Base-by-base conservation (phyloP, 164 flowering plant species). In the Annona cherimola region DNA sequence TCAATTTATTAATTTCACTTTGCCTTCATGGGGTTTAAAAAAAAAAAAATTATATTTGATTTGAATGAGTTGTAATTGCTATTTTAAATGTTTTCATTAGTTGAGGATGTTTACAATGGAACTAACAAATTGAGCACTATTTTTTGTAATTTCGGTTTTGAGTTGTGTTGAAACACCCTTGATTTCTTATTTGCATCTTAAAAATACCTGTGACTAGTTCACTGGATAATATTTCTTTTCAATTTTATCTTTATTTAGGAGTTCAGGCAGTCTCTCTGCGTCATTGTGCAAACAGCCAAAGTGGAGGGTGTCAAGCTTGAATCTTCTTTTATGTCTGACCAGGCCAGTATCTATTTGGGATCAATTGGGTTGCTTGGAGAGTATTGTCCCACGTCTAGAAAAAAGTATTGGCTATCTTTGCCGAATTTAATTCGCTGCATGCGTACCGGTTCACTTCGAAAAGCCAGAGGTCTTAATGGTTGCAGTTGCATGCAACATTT, bases 261-360 rank as follows among this genome's bases (percentile, higher is more conserved):
- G 19, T 18, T 60, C 19, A 5, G 19, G 20, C 16, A 26, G 63
- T 60, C 35, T 18, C 16, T 60, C 63, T 60, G 59, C 18, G 7
- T 16, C 5, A 18, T 16, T 18, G n/a, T n/a, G n/a, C n/a, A n/a
- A n/a, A n/a, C n/a, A 59, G 73, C 75, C 79, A 83, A 86, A 81
- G 88, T 85, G 84, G 85, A 85, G 85, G 69, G 76, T 50, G 81
- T 79, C 45, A 81, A 78, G 81, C 69, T 76, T 79, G 83, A 80
- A 80, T 73, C 79, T 78, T 82, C 80, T 84, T 88, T 86, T 88
- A 88, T 88, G 92, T 88, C 90, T 83, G 92, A 84, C 71, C 73
- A 75, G 82, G 84, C 82, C 70, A 60, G 81, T 75, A 80, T 78
- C 35, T 26, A 26, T 26, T 26, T 26, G 35, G 76, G 83, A 81